These are phyloP conservation scores for Penicillium olsonii DNA, from an alignment of 2,329 filamentous ascomycete species.

Conservation along the genomic window DNA sequence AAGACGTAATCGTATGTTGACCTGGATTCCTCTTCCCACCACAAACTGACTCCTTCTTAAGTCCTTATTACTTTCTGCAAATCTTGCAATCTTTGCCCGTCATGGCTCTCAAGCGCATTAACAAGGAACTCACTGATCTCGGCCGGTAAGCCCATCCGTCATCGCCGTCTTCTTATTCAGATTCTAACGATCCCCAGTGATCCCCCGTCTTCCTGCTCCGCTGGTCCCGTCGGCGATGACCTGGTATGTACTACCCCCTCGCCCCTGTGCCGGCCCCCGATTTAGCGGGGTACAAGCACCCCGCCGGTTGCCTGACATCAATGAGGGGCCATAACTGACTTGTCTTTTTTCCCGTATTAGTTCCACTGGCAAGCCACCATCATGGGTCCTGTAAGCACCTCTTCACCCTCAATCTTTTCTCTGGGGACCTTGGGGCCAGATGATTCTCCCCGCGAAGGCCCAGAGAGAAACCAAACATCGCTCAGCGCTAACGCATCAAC, in stretches of 20 bases:
- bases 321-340: conserved; percentile 27
- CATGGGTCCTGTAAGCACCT: conserved; percentile 88
- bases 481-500: conserved; percentile 35
- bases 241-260: conserved; percentile 66
- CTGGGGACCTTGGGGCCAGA: conserved; percentile 2
- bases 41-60: background rate
- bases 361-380: conserved; percentile 99
- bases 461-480: background rate
- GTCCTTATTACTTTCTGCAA: conserved; percentile 9
- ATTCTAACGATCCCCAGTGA: conserved; percentile 63
- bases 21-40: background rate
- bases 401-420: background rate
- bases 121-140: conserved; percentile 56
- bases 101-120: conserved; percentile 57
- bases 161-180: conserved; percentile 21
- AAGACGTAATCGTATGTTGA: conserved; percentile 29
- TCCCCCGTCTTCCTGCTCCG: conserved; percentile 97
- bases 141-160: conserved; percentile 46
- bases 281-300: conserved; percentile 25
- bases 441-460: background rate
- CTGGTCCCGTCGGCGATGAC: conserved; percentile 94
- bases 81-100: conserved; percentile 20
- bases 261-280: conserved; percentile 5
- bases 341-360: conserved; percentile 51
- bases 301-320: conserved; percentile 3